These are phyloP conservation scores for Rosa lucieae DNA, from an alignment of 306 rosid species.

Conservation along the genomic window DNA sequence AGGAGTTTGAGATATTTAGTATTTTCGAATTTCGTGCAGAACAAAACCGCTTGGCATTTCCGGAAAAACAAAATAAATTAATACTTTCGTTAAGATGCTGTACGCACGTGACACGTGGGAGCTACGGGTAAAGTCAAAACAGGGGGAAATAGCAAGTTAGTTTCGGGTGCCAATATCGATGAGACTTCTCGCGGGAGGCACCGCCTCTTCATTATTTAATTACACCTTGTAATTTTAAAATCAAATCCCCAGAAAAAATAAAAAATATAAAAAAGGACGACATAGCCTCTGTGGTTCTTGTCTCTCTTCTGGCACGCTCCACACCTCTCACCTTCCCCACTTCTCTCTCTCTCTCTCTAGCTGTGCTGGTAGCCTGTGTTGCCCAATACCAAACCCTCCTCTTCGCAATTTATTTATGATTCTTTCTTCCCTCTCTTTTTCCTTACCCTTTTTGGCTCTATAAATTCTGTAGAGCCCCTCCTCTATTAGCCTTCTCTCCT, in stretches of 20 bases:
- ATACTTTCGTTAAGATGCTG: neutral
- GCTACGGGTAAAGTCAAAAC: neutral
- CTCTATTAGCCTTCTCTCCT: neutral
- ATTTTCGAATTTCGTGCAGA: no score
- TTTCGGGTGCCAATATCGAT: slow-evolving; percentile 41
- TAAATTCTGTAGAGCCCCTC: slow-evolving; percentile 16
- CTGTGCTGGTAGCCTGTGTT: neutral
- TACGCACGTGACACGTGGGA: slow-evolving; percentile 9
- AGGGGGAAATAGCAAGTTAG: neutral
- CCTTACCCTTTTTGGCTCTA: slow-evolving; percentile 7
- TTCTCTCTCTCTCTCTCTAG: neutral
- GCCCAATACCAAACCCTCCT: neutral
- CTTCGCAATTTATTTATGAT: neutral
- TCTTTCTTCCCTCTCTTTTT: slow-evolving; percentile 17
- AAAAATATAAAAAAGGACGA: neutral
- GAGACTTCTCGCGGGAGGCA: slow-evolving; percentile 57
- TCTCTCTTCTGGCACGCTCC: slow-evolving; percentile 2
- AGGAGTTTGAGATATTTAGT: no score
- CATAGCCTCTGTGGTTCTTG: neutral
- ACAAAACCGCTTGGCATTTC: neutral
- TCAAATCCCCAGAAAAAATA: neutral
- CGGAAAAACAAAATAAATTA: neutral
- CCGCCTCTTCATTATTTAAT: slow-evolving; percentile 35
- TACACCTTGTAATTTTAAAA: neutral
- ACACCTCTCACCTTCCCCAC: neutral